Conservation (phyloP, 257 asterid genomes). For the Solanum phureja region DNA sequence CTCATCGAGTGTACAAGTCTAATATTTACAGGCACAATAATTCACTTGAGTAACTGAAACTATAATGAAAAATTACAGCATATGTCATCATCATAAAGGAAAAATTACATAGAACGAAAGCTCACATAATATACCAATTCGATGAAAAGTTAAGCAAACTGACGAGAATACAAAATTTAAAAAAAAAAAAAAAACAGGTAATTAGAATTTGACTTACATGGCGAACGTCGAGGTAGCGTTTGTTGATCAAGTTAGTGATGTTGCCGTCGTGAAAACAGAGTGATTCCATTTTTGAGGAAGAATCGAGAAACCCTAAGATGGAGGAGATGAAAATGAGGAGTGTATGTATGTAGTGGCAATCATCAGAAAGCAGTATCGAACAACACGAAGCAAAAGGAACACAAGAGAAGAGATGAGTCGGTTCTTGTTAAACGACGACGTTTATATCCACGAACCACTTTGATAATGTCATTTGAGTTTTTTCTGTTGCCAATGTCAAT, state of each 20-base stretch:
- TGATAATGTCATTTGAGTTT: background rate
- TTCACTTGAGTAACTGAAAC: background rate
- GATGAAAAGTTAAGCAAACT: background rate
- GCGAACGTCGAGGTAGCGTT: conserved; percentile 32
- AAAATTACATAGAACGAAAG: background rate
- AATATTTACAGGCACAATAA: background rate
- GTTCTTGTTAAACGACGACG: background rate
- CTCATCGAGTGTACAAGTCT: background rate
- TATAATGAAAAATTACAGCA: background rate
- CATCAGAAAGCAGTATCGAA: background rate
- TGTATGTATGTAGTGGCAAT: background rate
- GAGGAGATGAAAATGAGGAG: background rate
- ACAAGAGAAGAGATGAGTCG: background rate
- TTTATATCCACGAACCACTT: background rate
- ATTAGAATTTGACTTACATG: conserved; percentile 11
- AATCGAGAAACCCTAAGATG: background rate
- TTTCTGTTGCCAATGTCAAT: background rate
- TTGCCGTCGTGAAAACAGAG: conserved; percentile 70
- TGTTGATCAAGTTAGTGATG: conserved; percentile 64
- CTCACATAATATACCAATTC: background rate
- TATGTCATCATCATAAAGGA: background rate
- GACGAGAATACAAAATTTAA: background rate
- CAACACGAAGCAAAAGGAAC: background rate
- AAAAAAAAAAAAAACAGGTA: background rate
- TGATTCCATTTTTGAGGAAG: conserved; percentile 23